Percentiles rank a stretch among this genome's conserved stretches.
Evolutionary conservation across 2,329 filamentous ascomycete genomes (phyloP).

Genomic region (Chalaropsis ovoidea): DNA sequence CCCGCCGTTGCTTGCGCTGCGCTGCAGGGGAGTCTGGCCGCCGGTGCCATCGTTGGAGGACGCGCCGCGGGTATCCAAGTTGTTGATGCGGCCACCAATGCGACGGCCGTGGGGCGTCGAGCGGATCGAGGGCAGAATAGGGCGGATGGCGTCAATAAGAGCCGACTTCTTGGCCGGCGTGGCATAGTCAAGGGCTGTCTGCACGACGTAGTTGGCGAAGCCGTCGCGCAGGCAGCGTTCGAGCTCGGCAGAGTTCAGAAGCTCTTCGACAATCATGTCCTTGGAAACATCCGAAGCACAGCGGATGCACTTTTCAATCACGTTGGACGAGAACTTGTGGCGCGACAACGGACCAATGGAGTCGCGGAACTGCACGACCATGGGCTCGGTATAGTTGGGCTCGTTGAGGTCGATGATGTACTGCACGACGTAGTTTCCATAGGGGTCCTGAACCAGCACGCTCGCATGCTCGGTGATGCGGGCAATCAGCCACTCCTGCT

Average conservation of each 20-base stretch:
- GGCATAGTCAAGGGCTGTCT: constrained; percentile 84
- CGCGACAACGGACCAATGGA: constrained; percentile 65
- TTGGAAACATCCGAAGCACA: constrained; percentile 66
- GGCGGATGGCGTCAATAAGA: constrained; percentile 75
- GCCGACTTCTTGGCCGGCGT: constrained; percentile 61
- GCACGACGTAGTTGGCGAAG: constrained; percentile 95
- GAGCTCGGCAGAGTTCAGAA: constrained; percentile 63
- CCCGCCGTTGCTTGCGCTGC: constrained; percentile 23
- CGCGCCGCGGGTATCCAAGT: constrained; percentile 43
- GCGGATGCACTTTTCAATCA: constrained; percentile 91
- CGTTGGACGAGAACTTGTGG: constrained; percentile 99
- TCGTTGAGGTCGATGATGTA: constrained; percentile 96
- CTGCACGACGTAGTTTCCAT: constrained; percentile 97
- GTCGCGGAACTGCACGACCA: constrained; percentile 70
- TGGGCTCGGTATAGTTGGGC: constrained; percentile 72
- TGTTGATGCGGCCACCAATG: constrained; percentile 76
- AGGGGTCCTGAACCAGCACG: constrained; percentile 85
- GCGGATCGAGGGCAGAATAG: constrained; percentile 72
- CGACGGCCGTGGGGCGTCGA: constrained; percentile 90
- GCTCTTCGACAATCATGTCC: constrained; percentile 75
- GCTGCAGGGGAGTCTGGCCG: constrained; percentile 43
- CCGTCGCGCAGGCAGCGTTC: constrained; percentile 83
- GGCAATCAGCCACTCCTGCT: constrained; percentile 76
- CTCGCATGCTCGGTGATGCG: constrained; percentile 85
- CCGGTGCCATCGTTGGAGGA: constrained; percentile 45